Base-by-base conservation (phyloP, 192 early-diverging fungal species). In the Coemansia umbellata region DNA sequence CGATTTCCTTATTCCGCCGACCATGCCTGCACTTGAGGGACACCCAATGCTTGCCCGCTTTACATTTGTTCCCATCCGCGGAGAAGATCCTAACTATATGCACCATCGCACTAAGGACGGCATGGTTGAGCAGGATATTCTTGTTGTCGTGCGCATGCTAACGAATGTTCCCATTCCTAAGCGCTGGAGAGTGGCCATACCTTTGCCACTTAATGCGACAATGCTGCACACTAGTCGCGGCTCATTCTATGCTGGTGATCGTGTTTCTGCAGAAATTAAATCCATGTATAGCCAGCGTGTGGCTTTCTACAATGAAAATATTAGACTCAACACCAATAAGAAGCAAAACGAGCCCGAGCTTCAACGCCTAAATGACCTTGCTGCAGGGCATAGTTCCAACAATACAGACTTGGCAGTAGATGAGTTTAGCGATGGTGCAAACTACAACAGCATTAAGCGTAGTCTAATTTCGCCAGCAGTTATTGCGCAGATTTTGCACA, bases 181-280 rank as follows among this genome's bases (percentile, higher is more conserved):
- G 44, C 63, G 70, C 59, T 74, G 70, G 70, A 42, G 59, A 10
- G 37, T 74, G 14, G 70, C 63, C 9, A 52, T 74, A 31, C 63
- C 63, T 19, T 50, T 74, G 10, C 58, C 63, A 1, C 54, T 62
- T 21, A 50, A 52, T 24, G 58, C 63, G 8, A 67, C 63, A 2
- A 66, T 74, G 63, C 63, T 66, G 23, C 63, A 67, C 43, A 74
- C 70, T 28, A 63, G 59, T 51, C 58, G 70, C 21, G 70, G 70
- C 41, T 43, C 55, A 28, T 74, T 74, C 59, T 66, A 55, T 27
- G 58, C 63, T 7, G 63, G 55, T 10, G 63, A 66, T 23, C 53
- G 56, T 10, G 64, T 74, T 1, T 66, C 63, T 10, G 62, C 70
- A 10, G 70, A 74, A 32, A 50, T 74, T 22, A 74, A 66, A 59